phyloP scores from a whole-genome alignment of 192 early-diverging fungal species.

The Geosiphon pyriformis region DNA sequence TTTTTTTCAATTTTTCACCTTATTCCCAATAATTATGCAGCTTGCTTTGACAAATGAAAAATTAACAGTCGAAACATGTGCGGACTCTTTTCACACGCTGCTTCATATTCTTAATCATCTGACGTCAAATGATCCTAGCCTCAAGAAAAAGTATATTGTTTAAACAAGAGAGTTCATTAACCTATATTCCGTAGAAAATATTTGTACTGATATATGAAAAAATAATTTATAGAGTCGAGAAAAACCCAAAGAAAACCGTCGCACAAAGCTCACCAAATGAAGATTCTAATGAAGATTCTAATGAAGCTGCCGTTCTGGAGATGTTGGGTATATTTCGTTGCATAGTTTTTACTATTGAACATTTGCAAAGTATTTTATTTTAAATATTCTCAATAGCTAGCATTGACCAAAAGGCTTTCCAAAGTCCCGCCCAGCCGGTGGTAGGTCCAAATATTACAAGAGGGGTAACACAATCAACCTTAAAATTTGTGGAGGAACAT shows the following conservation, averaged over 20 bases:
- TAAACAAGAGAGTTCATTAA: too few relatives aligned
- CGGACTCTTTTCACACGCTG: slow-evolving; percentile 62
- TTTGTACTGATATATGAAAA: too few relatives aligned
- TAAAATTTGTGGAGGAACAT: slow-evolving; percentile 46
- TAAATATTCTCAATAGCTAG: too few relatives aligned
- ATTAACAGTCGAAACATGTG: slow-evolving; percentile 57
- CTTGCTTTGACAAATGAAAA: slow-evolving; percentile 54
- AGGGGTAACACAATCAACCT: slow-evolving; percentile 5
- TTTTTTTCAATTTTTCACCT: background rate
- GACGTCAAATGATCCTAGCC: slow-evolving; percentile 27
- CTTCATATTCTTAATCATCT: slow-evolving; percentile 45
- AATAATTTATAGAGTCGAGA: background rate
- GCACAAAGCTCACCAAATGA: too few relatives aligned
- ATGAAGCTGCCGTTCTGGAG: slow-evolving; percentile 11
- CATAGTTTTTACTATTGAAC: background rate
- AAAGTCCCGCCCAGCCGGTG: background rate
- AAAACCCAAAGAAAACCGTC: slow-evolving; percentile 8
- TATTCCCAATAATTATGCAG: slow-evolving; percentile 25
- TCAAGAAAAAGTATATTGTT: slow-evolving; percentile 32
- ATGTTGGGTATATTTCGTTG: background rate
- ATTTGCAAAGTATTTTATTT: too few relatives aligned
- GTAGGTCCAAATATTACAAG: slow-evolving; percentile 16
- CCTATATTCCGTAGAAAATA: too few relatives aligned
- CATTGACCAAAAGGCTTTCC: slow-evolving; percentile 51
- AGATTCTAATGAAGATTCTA: slow-evolving; percentile 31